Evolutionary conservation across 1,284 basidiomycete species (phyloP).

Genomic region (Trametes polyzona): DNA sequence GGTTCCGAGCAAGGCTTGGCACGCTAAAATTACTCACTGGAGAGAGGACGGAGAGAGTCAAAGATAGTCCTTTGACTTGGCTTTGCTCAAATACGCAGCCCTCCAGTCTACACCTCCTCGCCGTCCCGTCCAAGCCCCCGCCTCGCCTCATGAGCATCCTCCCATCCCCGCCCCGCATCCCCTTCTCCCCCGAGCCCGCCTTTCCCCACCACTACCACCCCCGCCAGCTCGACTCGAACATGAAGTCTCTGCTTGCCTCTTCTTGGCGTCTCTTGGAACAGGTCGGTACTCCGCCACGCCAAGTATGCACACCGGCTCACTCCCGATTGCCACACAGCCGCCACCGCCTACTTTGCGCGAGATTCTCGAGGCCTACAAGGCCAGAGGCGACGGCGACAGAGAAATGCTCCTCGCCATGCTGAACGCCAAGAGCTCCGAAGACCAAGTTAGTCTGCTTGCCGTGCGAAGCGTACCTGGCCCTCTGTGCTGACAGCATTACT

Average conservation of each 20-base stretch:
- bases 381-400: constrained; percentile 86
- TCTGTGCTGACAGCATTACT: constrained; percentile 12
- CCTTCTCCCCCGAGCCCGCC: constrained; percentile 32
- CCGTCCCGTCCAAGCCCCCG: constrained; percentile 20
- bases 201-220: constrained; percentile 29
- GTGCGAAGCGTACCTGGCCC: constrained; percentile 7
- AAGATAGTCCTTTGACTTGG: constrained; percentile 39
- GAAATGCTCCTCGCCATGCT: constrained; percentile 88
- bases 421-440: constrained; percentile 87
- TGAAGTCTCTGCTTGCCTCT: constrained; percentile 44
- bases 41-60: constrained; percentile 34
- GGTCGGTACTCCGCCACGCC: constrained; percentile 41
- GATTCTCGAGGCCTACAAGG: constrained; percentile 82
- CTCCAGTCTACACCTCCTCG: constrained; percentile 18
- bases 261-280: constrained; percentile 53
- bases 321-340: constrained; percentile 42
- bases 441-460: constrained; percentile 60
- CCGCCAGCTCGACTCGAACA: constrained; percentile 28
- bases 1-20: constrained; percentile 36
- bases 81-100: constrained; percentile 38
- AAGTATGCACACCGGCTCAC: neutral
- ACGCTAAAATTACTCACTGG: constrained; percentile 36
- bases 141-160: constrained; percentile 30
- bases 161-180: constrained; percentile 28
- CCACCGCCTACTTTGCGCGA: constrained; percentile 82